These are phyloP conservation scores for Tetracladium marchalianum DNA, from an alignment of 495 filamentous ascomycete species.

Conservation along the genomic window DNA sequence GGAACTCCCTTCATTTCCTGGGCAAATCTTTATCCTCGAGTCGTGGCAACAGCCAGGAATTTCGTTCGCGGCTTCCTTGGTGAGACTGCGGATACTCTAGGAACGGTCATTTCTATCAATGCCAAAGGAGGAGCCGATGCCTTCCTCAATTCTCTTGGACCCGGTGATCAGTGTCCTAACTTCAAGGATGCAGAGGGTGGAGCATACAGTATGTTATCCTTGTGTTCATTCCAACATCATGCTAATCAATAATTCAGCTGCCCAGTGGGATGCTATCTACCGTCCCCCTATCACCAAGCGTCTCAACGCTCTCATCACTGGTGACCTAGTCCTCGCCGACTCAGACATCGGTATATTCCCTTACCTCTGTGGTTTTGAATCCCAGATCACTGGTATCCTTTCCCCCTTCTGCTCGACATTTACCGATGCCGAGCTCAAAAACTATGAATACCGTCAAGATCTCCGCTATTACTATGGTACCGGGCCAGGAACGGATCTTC, in stretches of 20 bases:
- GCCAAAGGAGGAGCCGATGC: constrained; percentile 29
- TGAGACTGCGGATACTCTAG: constrained; percentile 32
- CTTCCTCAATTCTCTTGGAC: constrained; percentile 42
- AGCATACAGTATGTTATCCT: constrained; percentile 17
- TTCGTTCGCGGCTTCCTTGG: constrained; percentile 46
- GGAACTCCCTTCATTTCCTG: constrained; percentile 43
- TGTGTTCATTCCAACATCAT: not conserved
- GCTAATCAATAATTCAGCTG: constrained; percentile 1
- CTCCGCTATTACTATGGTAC: constrained; percentile 49
- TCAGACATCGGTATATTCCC: constrained; percentile 43
- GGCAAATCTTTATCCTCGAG: constrained; percentile 46
- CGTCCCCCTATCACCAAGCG: constrained; percentile 38
- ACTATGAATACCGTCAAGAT: constrained; percentile 51
- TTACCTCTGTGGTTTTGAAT: constrained; percentile 52
- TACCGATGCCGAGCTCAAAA: constrained; percentile 37
- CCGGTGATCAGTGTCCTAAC: constrained; percentile 44
- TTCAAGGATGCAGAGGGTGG: constrained; percentile 36
- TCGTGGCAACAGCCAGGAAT: constrained; percentile 41
- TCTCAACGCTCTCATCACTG: constrained; percentile 35
- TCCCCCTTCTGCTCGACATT: constrained; percentile 46
- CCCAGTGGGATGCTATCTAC: constrained; percentile 34
- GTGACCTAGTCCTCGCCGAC: constrained; percentile 38
- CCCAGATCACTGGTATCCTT: constrained; percentile 42
- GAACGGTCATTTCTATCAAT: constrained; percentile 41
- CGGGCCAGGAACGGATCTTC: constrained; percentile 39